These are phyloP conservation scores for Cryphonectria parasitica DNA, from an alignment of 2,329 filamentous ascomycete genomes.

Conservation along the genomic window DNA sequence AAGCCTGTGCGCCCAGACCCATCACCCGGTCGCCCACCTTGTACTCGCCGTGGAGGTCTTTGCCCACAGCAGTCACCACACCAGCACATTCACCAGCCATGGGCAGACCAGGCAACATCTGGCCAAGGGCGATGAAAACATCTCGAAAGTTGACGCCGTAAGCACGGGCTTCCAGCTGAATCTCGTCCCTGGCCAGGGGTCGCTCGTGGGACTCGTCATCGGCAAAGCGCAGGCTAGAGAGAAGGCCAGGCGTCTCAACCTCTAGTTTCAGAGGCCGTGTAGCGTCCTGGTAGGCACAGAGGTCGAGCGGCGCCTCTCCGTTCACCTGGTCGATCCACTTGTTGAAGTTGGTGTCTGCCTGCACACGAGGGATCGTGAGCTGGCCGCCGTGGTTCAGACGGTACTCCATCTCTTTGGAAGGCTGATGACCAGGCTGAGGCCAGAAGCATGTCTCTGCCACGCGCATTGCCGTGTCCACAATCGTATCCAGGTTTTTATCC, in stretches of 20 bases:
- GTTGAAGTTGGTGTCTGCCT: conserved; percentile 27
- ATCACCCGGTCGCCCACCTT: conserved; percentile 36
- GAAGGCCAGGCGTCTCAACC: conserved; percentile 22
- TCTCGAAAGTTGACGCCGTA: conserved; percentile 43
- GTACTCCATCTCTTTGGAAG: conserved; percentile 11
- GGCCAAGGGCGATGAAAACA: conserved; percentile 41
- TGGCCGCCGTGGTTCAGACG: conserved; percentile 7
- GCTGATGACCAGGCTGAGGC: not conserved
- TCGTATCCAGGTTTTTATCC: not conserved
- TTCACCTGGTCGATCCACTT: conserved; percentile 18
- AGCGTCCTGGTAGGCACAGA: conserved; percentile 20
- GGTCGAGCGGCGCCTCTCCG: not conserved
- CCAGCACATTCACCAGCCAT: conserved; percentile 43
- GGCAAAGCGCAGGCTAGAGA: conserved; percentile 28
- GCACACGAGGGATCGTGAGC: conserved; percentile 24
- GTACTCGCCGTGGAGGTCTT: conserved; percentile 33
- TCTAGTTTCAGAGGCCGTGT: conserved; percentile 22
- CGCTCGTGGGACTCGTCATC: conserved; percentile 23
- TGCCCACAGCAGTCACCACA: conserved; percentile 38
- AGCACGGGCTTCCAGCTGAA: conserved; percentile 33
- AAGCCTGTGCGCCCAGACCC: conserved; percentile 30
- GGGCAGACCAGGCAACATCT: conserved; percentile 35
- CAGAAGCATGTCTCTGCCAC: conserved; percentile 4
- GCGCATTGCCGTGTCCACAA: not conserved
- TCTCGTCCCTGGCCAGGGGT: conserved; percentile 29